These are phyloP conservation scores for Spathaspora sp. DNA, from an alignment of 1,139 yeast species.

Conservation along the genomic window DNA sequence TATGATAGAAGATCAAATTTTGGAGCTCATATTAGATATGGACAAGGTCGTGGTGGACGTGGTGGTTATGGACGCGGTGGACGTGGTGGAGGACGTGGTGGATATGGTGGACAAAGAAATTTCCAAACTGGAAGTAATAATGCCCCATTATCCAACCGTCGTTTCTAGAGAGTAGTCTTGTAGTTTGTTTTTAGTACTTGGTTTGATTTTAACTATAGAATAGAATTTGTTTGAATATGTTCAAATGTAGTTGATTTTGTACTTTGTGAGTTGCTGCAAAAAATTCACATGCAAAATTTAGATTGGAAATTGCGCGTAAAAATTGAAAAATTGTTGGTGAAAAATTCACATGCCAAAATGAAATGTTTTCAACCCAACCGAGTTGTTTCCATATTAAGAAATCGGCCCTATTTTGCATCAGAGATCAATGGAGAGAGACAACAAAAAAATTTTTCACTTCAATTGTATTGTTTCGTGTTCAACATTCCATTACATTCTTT, in stretches of 20 bases:
- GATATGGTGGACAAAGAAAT: slow-evolving; percentile 16
- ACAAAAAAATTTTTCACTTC: not conserved
- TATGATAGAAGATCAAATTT: slow-evolving; percentile 55
- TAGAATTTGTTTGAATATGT: not conserved
- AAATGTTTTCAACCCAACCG: not conserved
- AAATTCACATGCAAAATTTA: not conserved
- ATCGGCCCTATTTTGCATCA: not conserved
- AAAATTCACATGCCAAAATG: not conserved
- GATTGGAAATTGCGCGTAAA: not conserved
- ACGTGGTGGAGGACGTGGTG: slow-evolving; percentile 30
- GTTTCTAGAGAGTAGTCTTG: slow-evolving; percentile 19
- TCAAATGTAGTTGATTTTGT: not conserved
- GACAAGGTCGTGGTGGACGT: slow-evolving; percentile 52
- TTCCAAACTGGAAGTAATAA: slow-evolving; percentile 29
- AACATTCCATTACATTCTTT: not conserved
- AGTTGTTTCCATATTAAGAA: not conserved
- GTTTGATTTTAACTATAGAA: slow-evolving; percentile 2
- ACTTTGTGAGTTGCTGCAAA: too few relatives aligned
- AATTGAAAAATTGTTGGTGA: not conserved
- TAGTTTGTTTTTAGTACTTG: not conserved
- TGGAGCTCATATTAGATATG: slow-evolving; percentile 58
- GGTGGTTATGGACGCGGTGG: slow-evolving; percentile 50
- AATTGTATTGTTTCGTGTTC: not conserved
- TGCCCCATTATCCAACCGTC: slow-evolving; percentile 34
- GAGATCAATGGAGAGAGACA: not conserved